phyloP scores from a whole-genome alignment of 2,329 filamentous ascomycete species.

The Aspergillus cejpii region DNA sequence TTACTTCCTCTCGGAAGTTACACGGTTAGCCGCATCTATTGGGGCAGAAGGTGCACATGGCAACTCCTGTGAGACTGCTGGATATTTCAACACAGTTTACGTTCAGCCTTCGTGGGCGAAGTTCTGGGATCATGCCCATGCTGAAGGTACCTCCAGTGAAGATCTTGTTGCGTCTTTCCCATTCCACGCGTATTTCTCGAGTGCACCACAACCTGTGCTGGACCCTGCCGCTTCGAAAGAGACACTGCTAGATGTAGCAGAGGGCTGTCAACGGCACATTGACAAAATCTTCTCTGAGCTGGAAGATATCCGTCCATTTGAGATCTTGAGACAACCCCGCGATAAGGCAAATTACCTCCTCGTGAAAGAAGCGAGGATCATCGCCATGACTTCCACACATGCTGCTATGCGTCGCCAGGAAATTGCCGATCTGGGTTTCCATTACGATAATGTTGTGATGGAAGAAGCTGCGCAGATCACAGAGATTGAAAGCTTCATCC shows the following conservation, averaged over 20 bases:
- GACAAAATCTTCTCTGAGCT: constrained; percentile 85
- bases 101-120: constrained; percentile 81
- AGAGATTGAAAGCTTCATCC: constrained; percentile 94
- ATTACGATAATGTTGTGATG: constrained; percentile 97
- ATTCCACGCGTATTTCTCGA: constrained; percentile 79
- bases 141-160: constrained; percentile 50
- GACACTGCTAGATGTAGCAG: constrained; percentile 64
- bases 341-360: constrained; percentile 96
- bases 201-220: constrained; percentile 82
- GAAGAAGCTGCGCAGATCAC: constrained; percentile 98
- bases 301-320: constrained; percentile 88
- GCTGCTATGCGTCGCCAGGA: constrained; percentile 90
- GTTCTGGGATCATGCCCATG: constrained; percentile 62
- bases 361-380: constrained; percentile 89
- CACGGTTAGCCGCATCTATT: constrained; percentile 76
- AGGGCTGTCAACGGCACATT: constrained; percentile 83
- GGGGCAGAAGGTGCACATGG: constrained; percentile 89
- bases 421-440: constrained; percentile 86
- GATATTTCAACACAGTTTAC: constrained; percentile 93
- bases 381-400: constrained; percentile 98
- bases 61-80: constrained; percentile 91
- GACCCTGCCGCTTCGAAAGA: constrained; percentile 59
- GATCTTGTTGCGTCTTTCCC: constrained; percentile 71
- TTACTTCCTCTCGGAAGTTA: constrained; percentile 72
- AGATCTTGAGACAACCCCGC: constrained; percentile 77